A percentile compares a stretch with the other conserved stretches of the same genome.
Evolutionary conservation across 208 protist genomes (phyloP).

Genomic region (Sergeia podlipaevii): DNA sequence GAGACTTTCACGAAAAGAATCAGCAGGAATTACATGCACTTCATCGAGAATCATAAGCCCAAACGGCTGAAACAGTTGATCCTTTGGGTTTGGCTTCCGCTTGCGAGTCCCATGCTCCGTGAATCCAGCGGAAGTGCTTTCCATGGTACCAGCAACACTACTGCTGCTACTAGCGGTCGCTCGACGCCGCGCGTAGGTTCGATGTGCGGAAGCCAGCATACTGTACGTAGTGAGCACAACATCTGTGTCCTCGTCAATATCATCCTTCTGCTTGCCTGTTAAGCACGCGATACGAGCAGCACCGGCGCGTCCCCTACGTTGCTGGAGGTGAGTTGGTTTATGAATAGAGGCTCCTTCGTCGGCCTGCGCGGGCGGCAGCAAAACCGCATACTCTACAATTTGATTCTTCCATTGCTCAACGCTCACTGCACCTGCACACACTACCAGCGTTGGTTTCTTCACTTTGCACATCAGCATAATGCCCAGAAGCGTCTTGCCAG

Average conservation of each 20-base stretch:
- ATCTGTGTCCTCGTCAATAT: slow-evolving; percentile 81
- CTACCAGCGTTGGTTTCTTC: slow-evolving; percentile 94
- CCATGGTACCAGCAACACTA: neutral
- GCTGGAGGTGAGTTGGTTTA: too few relatives aligned
- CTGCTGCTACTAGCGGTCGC: slow-evolving; percentile 1
- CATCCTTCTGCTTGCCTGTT: slow-evolving; percentile 91
- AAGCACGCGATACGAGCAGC: slow-evolving; percentile 85
- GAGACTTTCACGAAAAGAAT: slow-evolving; percentile 95
- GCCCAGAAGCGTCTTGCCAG: slow-evolving; percentile 99
- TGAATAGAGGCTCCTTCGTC: too few relatives aligned
- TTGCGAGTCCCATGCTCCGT: slow-evolving; percentile 26
- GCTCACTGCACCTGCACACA: slow-evolving; percentile 93
- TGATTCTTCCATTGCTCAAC: slow-evolving; percentile 98
- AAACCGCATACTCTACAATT: slow-evolving; percentile 87
- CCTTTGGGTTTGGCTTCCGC: slow-evolving; percentile 63
- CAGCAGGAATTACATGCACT: slow-evolving; percentile 98
- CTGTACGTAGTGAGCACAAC: slow-evolving; percentile 98
- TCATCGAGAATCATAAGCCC: slow-evolving; percentile 88
- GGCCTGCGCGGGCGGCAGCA: slow-evolving; percentile 35
- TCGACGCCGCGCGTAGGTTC: slow-evolving; percentile 31
- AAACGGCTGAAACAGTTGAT: slow-evolving; percentile 74
- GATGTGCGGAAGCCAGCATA: slow-evolving; percentile 95
- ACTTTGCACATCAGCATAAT: slow-evolving; percentile 96
- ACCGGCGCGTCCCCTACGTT: slow-evolving; percentile 22
- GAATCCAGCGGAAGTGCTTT: slow-evolving; percentile 1